Conservation (phyloP, 306 rosid genomes). For the Clitoria ternatea region DNA sequence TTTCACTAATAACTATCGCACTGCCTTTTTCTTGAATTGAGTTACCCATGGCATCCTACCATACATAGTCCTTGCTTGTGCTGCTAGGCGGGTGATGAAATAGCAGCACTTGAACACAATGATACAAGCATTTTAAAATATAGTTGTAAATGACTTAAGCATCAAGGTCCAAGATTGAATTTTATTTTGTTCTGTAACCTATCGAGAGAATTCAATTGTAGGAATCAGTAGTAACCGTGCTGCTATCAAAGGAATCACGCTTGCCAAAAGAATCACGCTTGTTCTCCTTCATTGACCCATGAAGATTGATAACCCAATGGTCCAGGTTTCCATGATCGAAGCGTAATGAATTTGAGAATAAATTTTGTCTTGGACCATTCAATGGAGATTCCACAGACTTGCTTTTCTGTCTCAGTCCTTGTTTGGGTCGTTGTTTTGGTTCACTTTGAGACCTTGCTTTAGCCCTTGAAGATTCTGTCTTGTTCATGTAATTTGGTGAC, state of each 20-base stretch:
- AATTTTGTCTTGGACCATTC: constrained; percentile 41
- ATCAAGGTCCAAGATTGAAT: background rate
- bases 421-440: constrained; percentile 71
- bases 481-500: constrained; percentile 68
- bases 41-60: background rate
- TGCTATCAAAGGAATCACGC: constrained; percentile 25
- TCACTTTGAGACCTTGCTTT: constrained; percentile 79
- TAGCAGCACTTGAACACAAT: background rate
- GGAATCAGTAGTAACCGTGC: constrained; percentile 25
- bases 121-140: constrained; percentile 24
- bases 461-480: constrained; percentile 71
- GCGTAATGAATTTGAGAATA: constrained; percentile 34
- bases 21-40: background rate
- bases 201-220: constrained; percentile 22
- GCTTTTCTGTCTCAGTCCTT: constrained; percentile 29
- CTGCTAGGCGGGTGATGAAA: background rate
- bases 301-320: constrained; percentile 50
- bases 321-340: constrained; percentile 31
- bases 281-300: constrained; percentile 35
- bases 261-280: too few species aligned
- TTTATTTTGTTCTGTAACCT: background rate
- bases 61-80: background rate
- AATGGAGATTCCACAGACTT: constrained; percentile 35
- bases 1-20: background rate
- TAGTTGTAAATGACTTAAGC: background rate